A percentile compares a stretch with the other conserved stretches of the same genome.
Conservation (phyloP, 192 early-diverging fungal genomes). For the Pecoramyces ruminantium region DNA sequence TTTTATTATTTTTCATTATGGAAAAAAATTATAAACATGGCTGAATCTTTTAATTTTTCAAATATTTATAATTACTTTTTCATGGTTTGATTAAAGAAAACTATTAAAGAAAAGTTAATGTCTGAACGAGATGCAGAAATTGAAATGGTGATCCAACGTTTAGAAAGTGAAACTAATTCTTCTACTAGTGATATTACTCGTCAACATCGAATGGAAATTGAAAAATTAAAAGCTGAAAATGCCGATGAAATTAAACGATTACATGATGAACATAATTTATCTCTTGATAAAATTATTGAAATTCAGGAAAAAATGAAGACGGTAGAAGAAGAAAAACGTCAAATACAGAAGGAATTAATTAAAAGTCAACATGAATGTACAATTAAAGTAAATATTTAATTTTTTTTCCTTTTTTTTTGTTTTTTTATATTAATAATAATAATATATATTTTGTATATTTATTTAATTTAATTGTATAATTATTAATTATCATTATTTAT, state of each 20-base stretch:
- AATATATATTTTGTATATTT: no score
- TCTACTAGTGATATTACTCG: constrained; percentile 21
- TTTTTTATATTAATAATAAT: no score
- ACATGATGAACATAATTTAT: constrained; percentile 25
- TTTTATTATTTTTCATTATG: no score
- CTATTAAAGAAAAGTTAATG: constrained; percentile 28
- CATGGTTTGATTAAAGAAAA: not conserved
- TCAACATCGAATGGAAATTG: constrained; percentile 28
- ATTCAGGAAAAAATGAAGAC: constrained; percentile 10
- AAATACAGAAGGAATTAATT: constrained; percentile 22
- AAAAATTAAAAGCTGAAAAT: constrained; percentile 21
- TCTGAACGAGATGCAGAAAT: constrained; percentile 34
- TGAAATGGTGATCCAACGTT: constrained; percentile 30
- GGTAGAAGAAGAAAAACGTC: constrained; percentile 10
- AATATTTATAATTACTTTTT: no score
- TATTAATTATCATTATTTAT: not conserved
- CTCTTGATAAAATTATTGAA: constrained; percentile 24
- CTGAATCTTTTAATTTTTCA: no score
- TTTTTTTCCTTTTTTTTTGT: no score
- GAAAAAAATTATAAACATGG: no score
- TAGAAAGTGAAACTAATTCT: constrained; percentile 30
- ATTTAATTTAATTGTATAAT: no score
- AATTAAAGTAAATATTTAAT: constrained; percentile 9
- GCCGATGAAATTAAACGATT: constrained; percentile 32
- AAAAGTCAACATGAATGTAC: constrained; percentile 16